Evolutionary conservation across 1,284 basidiomycete species (phyloP).

Genomic region (Sparassis latifolia): DNA sequence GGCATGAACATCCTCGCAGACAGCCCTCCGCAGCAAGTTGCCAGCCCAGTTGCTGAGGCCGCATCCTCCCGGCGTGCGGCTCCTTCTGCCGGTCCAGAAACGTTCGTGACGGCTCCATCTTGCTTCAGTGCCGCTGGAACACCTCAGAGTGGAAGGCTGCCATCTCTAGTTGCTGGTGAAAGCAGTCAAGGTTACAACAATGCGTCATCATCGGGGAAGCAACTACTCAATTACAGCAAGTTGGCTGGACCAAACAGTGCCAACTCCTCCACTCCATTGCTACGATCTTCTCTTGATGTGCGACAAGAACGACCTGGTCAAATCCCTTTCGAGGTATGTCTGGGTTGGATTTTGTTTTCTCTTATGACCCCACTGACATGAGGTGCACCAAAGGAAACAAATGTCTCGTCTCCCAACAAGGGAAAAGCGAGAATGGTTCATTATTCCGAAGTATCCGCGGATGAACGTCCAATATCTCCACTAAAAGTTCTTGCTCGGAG

Average conservation of each 20-base stretch:
- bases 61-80: not conserved
- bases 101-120: constrained; percentile 31
- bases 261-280: constrained; percentile 10
- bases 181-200: too few species aligned
- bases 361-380: too few species aligned
- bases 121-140: constrained; percentile 7
- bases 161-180: too few species aligned
- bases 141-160: not conserved
- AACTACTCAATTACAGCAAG: not conserved
- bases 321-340: too few species aligned
- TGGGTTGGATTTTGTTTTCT: too few species aligned
- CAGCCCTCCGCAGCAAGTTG: constrained; percentile 9
- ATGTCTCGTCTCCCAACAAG: constrained; percentile 7
- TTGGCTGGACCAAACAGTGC: constrained; percentile 4
- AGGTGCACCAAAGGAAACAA: not conserved
- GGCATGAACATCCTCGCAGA: constrained; percentile 48
- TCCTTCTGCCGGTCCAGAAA: constrained; percentile 20
- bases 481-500: constrained; percentile 52
- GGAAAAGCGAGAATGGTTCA: constrained; percentile 29
- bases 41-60: not conserved
- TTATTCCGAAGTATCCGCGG: constrained; percentile 20
- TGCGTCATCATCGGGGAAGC: too few species aligned
- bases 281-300: not conserved
- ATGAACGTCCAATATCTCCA: constrained; percentile 42
- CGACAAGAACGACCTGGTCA: too few species aligned